Percentiles rank a stretch among this genome's conserved stretches.
phyloP scores from a whole-genome alignment of 1,139 yeast species.

The Yamadazyma diddensiae region DNA sequence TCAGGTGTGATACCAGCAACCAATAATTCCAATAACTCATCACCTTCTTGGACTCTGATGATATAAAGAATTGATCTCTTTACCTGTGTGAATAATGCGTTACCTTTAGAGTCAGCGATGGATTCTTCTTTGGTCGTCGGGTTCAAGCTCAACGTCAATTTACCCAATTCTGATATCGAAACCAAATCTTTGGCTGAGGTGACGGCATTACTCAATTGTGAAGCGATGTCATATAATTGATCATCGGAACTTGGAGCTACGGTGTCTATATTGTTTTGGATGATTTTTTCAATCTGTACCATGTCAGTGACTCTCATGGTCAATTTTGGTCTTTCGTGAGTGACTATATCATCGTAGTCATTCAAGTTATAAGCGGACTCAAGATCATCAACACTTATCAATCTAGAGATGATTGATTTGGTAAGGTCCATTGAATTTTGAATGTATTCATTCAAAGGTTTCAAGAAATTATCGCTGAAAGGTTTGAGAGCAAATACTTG shows the following conservation, averaged over 20 bases:
- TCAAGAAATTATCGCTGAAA: conserved; percentile 70
- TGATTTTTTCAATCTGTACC: conserved; percentile 56
- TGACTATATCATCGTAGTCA: conserved; percentile 69
- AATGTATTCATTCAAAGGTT: conserved; percentile 77
- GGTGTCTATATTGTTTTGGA: conserved; percentile 50
- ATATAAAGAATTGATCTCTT: conserved; percentile 79
- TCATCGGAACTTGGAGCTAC: conserved; percentile 55
- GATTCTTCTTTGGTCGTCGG: conserved; percentile 51
- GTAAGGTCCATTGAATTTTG: conserved; percentile 47
- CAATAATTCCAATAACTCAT: conserved; percentile 68
- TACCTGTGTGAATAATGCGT: conserved; percentile 68
- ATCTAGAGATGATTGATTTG: conserved; percentile 38
- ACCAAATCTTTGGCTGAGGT: conserved; percentile 39
- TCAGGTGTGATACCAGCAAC: conserved; percentile 66
- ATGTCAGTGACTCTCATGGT: conserved; percentile 64
- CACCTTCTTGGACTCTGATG: conserved; percentile 76
- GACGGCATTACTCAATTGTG: conserved; percentile 31
- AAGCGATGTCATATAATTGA: conserved; percentile 45
- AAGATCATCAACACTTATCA: conserved; percentile 56
- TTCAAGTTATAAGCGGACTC: conserved; percentile 62
- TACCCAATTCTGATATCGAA: conserved; percentile 40
- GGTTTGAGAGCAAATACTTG: conserved; percentile 69
- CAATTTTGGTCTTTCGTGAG: conserved; percentile 63
- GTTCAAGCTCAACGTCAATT: conserved; percentile 40
- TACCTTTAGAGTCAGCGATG: conserved; percentile 42